Conservation (phyloP, 2,329 filamentous ascomycete genomes). For the Rugonectria rugulosa region DNA sequence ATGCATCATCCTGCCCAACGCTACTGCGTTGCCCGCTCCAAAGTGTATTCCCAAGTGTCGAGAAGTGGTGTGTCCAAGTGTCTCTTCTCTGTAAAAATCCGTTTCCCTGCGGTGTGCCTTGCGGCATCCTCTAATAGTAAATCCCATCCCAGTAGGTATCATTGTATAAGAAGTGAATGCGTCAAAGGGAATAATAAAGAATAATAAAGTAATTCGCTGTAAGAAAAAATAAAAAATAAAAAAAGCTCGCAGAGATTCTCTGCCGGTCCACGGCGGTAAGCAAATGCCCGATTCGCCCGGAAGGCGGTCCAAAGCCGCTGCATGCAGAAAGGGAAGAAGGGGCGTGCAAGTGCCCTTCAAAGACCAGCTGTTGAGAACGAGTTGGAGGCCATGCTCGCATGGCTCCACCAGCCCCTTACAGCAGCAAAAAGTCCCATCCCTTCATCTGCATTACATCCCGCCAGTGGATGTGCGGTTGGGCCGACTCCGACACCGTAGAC, state of each 20-base stretch:
- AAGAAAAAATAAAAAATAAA: constrained; percentile 35
- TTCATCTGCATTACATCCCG: constrained; percentile 91
- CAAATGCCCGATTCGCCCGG: constrained; percentile 49
- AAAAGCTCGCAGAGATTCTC: constrained; percentile 23
- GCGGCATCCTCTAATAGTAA: constrained; percentile 49
- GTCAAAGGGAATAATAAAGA: constrained; percentile 33
- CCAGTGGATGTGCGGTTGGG: constrained; percentile 83
- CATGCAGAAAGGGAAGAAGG: constrained; percentile 31
- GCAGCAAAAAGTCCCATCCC: constrained; percentile 91
- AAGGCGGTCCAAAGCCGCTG: constrained; percentile 36
- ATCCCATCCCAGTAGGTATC: constrained; percentile 46
- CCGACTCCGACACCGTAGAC: constrained; percentile 46
- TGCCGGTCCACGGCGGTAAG: constrained; percentile 35
- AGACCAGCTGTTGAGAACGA: constrained; percentile 48
- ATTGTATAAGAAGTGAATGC: constrained; percentile 40
- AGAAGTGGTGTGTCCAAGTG: constrained; percentile 42
- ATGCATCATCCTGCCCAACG: constrained; percentile 32
- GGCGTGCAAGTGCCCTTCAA: constrained; percentile 37
- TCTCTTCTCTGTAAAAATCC: constrained; percentile 38
- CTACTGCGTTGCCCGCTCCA: constrained; percentile 25
- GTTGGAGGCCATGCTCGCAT: constrained; percentile 23
- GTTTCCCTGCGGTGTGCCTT: constrained; percentile 44
- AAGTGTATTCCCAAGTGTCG: constrained; percentile 33
- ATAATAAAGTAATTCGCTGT: constrained; percentile 38
- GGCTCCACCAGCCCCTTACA: constrained; percentile 57